Conservation (phyloP, 345 rosid species). For the Eucalyptus camaldulensis region DNA sequence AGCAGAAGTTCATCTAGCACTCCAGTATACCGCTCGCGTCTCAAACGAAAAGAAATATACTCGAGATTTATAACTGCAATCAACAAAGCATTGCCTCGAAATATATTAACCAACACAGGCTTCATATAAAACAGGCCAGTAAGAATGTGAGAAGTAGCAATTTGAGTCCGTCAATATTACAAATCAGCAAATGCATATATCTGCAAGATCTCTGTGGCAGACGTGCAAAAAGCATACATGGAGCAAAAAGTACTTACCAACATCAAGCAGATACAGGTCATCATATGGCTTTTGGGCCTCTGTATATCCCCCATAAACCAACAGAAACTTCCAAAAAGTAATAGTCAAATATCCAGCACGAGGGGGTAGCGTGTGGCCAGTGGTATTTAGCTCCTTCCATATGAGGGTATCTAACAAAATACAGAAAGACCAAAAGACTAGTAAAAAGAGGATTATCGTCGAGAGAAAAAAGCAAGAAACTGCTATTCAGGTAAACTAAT, state of each 20-base stretch:
- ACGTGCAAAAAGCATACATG: not conserved
- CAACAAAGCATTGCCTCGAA: not conserved
- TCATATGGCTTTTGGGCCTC: conserved; percentile 83
- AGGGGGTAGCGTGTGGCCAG: conserved; percentile 70
- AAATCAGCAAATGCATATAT: not conserved
- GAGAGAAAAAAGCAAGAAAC: not conserved
- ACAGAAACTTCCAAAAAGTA: conserved; percentile 70
- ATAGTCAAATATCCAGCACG: conserved; percentile 90
- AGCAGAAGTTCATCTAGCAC: not conserved
- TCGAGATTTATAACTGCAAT: not conserved
- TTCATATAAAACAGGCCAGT: not conserved
- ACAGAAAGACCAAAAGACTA: not conserved
- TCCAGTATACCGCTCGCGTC: not conserved
- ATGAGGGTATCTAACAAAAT: conserved; percentile 48
- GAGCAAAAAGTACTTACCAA: conserved; percentile 41
- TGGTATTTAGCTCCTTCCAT: conserved; percentile 73
- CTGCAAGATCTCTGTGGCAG: not conserved
- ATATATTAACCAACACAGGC: not conserved
- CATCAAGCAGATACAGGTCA: conserved; percentile 76
- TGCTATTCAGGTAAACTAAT: not conserved
- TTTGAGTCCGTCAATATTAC: not conserved
- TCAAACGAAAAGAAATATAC: not conserved
- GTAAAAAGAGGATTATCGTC: not conserved
- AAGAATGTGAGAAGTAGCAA: not conserved
- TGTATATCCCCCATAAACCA: conserved; percentile 92